Evolutionary conservation across 73 alveolate genomes (phyloP).

Genomic region (Urostyla sp.): DNA sequence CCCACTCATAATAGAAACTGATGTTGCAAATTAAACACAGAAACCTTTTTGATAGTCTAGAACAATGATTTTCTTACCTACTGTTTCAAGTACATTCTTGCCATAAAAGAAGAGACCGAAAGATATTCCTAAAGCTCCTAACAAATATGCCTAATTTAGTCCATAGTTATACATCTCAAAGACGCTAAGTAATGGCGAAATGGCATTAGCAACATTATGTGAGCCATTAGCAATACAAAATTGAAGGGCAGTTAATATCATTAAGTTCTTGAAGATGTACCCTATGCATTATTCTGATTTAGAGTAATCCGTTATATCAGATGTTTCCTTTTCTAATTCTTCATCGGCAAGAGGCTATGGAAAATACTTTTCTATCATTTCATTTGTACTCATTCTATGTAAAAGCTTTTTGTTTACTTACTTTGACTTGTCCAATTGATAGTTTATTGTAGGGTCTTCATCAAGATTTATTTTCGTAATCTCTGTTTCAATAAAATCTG

Average conservation of each 20-base stretch:
- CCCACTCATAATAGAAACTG: slow-evolving; percentile 17
- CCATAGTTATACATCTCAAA: background rate
- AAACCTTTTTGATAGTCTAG: slow-evolving; percentile 28
- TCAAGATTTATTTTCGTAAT: too few species aligned
- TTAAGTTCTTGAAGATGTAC: background rate
- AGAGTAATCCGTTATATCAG: background rate
- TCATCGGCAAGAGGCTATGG: too few species aligned
- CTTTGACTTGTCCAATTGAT: too few species aligned
- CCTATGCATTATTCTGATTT: background rate
- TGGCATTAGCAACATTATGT: slow-evolving; percentile 14
- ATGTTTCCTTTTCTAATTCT: too few species aligned
- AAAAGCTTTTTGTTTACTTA: too few species aligned
- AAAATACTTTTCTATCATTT: too few species aligned
- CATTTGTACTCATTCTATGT: too few species aligned
- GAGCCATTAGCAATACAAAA: slow-evolving; percentile 38
- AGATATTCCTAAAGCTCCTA: slow-evolving; percentile 11
- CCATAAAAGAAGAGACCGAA: slow-evolving; percentile 1
- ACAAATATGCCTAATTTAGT: background rate
- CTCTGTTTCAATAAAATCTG: background rate
- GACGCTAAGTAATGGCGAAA: background rate
- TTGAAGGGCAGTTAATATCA: slow-evolving; percentile 2
- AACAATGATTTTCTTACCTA: slow-evolving; percentile 3
- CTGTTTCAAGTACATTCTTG: background rate
- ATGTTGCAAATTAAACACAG: slow-evolving; percentile 32
- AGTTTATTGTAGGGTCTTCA: too few species aligned